Base-by-base conservation (phyloP, 371 early-diverging fungal genomes). In the Syncephalis plumigaleata region DNA sequence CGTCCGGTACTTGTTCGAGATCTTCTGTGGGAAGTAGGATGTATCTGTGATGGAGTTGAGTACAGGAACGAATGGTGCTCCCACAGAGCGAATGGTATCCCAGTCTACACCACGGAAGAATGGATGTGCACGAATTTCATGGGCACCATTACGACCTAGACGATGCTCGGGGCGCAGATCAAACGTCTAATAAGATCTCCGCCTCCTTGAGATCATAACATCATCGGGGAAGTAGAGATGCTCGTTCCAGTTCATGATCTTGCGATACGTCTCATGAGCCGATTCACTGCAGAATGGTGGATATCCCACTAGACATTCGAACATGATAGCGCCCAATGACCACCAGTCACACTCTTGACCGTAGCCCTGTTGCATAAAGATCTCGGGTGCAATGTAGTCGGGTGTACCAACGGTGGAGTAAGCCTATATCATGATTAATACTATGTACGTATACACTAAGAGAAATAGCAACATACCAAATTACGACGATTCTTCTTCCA, bases 321-420 rank as follows among this genome's bases (percentile, higher is more conserved):
- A 99, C 85, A 99, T 89, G 57, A 98, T 94, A 3, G 98, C 94
- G 15, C 98, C 99, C 25, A 98, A 61, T 2, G 94, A 90, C 99
- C 99, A 99, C 89, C 96, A 95, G 72, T 99, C 99, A 59, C 94
- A 95, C 39, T 87, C 89, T 60, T 90, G 86, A 39, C 91, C 87
- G 68, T 99, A 98, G 1, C 98, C 93, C 45, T 81, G 77, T 44
- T 85, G 84, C 55, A 81, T 57, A 58, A 94, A 93, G 47, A 93
- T 84, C 65, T 96, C 96, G 9, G 94, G 92, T 15, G 96, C 96
- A 67, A 99, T 92, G 57, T 93, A 94, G 62, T 97, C 95, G 0
- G 94, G 92, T 0, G 99, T 96, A 7, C 98, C 99, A 1, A 95
- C 96, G 0, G 92, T 95, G 7, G 84, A 91, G 66, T 79, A 79